Conservation (phyloP, 148 eudicot species). For the Mesembryanthemum crystallinum region DNA sequence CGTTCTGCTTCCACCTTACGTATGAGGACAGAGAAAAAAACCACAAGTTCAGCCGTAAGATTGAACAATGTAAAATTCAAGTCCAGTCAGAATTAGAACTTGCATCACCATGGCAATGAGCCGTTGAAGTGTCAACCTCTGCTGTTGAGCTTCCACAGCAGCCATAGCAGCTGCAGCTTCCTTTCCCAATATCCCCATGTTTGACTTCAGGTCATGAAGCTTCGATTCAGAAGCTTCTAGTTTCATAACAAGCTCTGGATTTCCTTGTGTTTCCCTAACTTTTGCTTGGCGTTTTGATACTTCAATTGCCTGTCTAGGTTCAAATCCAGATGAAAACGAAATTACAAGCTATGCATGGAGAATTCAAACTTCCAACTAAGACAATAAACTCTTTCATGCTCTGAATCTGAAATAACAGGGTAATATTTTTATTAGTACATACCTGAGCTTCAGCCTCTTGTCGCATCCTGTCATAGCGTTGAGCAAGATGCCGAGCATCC, state of each 20-base stretch:
- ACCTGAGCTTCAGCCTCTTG: constrained; percentile 99
- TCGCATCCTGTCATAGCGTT: constrained; percentile 90
- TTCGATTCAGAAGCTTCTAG: constrained; percentile 85
- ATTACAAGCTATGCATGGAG: constrained; percentile 21
- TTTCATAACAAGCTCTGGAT: constrained; percentile 74
- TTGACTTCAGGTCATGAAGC: constrained; percentile 83
- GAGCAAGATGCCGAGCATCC: constrained; percentile 98
- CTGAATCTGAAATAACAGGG: neutral
- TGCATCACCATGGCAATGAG: constrained; percentile 74
- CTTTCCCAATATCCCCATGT: constrained; percentile 75
- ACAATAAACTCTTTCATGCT: neutral
- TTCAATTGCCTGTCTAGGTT: constrained; percentile 93
- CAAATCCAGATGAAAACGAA: constrained; percentile 28
- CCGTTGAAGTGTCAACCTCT: constrained; percentile 85
- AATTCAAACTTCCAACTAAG: constrained; percentile 1
- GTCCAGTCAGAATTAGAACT: constrained; percentile 1
- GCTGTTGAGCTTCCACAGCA: constrained; percentile 98
- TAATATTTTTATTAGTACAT: constrained; percentile 11
- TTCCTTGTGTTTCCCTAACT: constrained; percentile 68
- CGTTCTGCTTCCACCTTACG: constrained; percentile 88
- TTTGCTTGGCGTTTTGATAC: constrained; percentile 84
- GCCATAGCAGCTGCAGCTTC: constrained; percentile 98
- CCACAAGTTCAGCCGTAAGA: constrained; percentile 10
- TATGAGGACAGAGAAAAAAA: constrained; percentile 16
- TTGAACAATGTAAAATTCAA: neutral